phyloP scores from a whole-genome alignment of 306 rosid genomes.

The Citrullus colocynthis region DNA sequence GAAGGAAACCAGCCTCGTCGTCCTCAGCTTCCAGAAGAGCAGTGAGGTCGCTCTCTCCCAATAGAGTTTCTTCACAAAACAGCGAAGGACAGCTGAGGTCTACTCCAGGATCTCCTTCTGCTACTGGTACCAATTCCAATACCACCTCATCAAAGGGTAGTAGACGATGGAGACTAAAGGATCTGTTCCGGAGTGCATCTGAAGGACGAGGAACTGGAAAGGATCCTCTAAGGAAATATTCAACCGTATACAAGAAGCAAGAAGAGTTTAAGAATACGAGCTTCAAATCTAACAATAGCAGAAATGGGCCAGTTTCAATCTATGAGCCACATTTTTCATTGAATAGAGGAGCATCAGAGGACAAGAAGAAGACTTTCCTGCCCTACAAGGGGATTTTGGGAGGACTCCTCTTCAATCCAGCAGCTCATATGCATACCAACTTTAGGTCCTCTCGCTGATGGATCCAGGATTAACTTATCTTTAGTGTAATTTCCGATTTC shows the following conservation, averaged over 20 bases:
- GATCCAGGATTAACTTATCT: conserved; percentile 11
- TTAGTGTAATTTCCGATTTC: background rate
- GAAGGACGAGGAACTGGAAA: conserved; percentile 67
- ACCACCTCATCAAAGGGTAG: conserved; percentile 29
- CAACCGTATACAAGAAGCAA: conserved; percentile 18
- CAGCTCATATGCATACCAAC: conserved; percentile 29
- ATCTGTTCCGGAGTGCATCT: conserved; percentile 77
- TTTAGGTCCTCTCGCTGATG: conserved; percentile 26
- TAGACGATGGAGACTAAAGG: conserved; percentile 66
- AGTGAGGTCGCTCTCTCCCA: conserved; percentile 60
- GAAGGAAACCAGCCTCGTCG: conserved; percentile 30
- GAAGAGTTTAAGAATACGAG: conserved; percentile 34
- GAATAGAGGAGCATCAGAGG: conserved; percentile 60
- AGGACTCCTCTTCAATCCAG: conserved; percentile 40
- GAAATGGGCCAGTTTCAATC: conserved; percentile 39
- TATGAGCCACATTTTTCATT: conserved; percentile 60
- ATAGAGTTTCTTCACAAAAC: conserved; percentile 37
- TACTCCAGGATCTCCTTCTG: conserved; percentile 6
- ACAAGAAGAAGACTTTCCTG: conserved; percentile 79
- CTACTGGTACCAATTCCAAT: conserved; percentile 3
- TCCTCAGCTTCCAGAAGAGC: conserved; percentile 31
- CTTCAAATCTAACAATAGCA: conserved; percentile 14
- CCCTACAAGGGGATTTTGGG: conserved; percentile 88
- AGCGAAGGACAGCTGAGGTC: conserved; percentile 20
- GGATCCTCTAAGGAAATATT: conserved; percentile 48